These are phyloP conservation scores for Metschnikowia gruessii DNA, from an alignment of 805 yeast species.

Conservation along the genomic window DNA sequence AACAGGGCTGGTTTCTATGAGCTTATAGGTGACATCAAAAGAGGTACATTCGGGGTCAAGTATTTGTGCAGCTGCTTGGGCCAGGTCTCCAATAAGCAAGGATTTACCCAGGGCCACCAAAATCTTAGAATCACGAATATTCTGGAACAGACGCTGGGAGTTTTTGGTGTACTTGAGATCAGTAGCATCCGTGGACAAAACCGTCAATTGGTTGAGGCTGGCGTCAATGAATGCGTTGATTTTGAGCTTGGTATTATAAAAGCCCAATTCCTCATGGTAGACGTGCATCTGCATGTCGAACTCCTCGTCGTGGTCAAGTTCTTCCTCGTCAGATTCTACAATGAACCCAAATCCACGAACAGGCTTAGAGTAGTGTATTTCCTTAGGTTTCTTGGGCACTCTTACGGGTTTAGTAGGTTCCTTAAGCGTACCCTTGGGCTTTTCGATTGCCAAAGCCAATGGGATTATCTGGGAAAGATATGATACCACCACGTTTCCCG, in stretches of 20 bases:
- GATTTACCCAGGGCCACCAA: slow-evolving; percentile 1
- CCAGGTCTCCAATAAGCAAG: slow-evolving; percentile 9
- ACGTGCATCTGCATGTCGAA: slow-evolving; percentile 3
- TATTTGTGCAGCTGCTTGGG: background rate
- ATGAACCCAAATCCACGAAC: slow-evolving; percentile 17
- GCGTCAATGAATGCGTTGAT: slow-evolving; percentile 7
- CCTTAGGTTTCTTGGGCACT: background rate
- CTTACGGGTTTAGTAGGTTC: slow-evolving; percentile 10
- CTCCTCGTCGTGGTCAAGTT: background rate
- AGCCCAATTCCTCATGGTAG: slow-evolving; percentile 2
- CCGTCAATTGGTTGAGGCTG: slow-evolving; percentile 15
- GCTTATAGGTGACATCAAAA: slow-evolving; percentile 10
- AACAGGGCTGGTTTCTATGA: background rate
- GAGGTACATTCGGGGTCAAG: background rate
- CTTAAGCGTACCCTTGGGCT: background rate
- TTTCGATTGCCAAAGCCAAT: slow-evolving; percentile 6
- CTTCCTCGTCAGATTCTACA: slow-evolving; percentile 9
- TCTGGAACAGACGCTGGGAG: background rate
- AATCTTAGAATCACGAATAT: background rate
- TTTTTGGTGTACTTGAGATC: slow-evolving; percentile 1
- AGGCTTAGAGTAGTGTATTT: slow-evolving; percentile 8
- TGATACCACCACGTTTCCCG: slow-evolving; percentile 5
- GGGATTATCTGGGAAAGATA: slow-evolving; percentile 16
- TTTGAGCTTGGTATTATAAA: slow-evolving; percentile 6
- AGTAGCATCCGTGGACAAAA: slow-evolving; percentile 9